Conservation (phyloP, 2,329 filamentous ascomycete species). For the Aureobasidium subglaciale region DNA sequence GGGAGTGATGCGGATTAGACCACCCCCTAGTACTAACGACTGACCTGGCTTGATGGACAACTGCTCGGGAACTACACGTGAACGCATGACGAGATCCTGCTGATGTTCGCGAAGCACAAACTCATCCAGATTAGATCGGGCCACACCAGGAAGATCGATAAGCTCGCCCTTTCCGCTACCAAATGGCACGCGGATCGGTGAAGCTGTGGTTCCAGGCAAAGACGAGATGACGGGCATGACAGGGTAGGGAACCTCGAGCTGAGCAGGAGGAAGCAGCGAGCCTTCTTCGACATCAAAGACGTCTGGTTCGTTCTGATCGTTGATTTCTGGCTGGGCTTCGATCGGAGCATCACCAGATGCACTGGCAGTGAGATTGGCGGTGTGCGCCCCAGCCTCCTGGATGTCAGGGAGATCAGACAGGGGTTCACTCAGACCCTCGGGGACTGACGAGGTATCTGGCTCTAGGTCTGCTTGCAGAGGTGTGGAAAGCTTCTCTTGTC, state of each 20-base stretch:
- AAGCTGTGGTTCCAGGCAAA: conserved; percentile 87
- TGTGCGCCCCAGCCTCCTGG: not conserved
- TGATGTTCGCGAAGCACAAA: conserved; percentile 63
- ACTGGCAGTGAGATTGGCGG: not conserved
- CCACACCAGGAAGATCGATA: conserved; percentile 83
- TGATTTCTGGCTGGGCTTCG: not conserved
- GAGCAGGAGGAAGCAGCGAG: conserved; percentile 66
- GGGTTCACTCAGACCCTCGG: not conserved
- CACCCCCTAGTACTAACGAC: conserved; percentile 67
- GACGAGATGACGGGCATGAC: conserved; percentile 80
- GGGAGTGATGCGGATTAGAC: conserved; percentile 82
- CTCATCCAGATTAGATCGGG: conserved; percentile 63
- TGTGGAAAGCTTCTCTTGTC: conserved; percentile 24
- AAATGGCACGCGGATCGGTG: conserved; percentile 87
- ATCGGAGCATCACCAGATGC: not conserved
- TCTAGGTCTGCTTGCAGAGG: not conserved
- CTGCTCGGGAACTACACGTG: conserved; percentile 66
- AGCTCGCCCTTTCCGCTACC: conserved; percentile 81
- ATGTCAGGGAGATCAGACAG: not conserved
- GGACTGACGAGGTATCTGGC: not conserved
- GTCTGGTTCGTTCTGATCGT: conserved; percentile 7
- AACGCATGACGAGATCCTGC: conserved; percentile 67
- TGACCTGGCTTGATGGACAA: conserved; percentile 65
- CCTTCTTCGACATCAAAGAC: conserved; percentile 22
- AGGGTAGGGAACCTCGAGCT: conserved; percentile 67